These are phyloP conservation scores for Ogataea dorogensis DNA, from an alignment of 805 yeast species.

Conservation along the genomic window DNA sequence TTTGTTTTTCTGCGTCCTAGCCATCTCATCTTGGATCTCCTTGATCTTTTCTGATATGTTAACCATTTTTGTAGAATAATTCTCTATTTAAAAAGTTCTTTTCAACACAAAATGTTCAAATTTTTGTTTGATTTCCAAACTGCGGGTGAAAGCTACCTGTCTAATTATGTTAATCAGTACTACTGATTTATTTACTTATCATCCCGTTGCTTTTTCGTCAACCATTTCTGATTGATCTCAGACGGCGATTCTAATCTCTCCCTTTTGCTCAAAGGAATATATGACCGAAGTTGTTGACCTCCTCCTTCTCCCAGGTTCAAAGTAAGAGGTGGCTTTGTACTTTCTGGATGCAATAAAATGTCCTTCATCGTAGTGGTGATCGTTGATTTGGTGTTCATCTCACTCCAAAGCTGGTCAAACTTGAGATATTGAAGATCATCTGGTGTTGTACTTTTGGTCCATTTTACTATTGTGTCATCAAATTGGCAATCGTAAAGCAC, in stretches of 20 bases:
- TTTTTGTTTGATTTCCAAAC: no score
- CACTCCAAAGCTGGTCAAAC: constrained; percentile 52
- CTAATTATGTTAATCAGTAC: no score
- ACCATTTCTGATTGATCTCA: constrained; percentile 63
- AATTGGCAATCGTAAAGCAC: constrained; percentile 83
- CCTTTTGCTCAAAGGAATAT: constrained; percentile 58
- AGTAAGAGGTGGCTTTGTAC: constrained; percentile 1
- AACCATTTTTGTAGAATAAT: constrained; percentile 26
- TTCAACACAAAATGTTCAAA: no score
- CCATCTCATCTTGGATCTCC: constrained; percentile 88
- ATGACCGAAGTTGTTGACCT: constrained; percentile 57
- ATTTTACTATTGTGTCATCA: constrained; percentile 54
- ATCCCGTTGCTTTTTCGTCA: constrained; percentile 33
- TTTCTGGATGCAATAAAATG: constrained; percentile 16
- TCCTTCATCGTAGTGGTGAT: constrained; percentile 51
- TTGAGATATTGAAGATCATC: constrained; percentile 41
- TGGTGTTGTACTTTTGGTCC: constrained; percentile 45
- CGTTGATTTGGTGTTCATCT: constrained; percentile 54
- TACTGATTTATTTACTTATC: not conserved
- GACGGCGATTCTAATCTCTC: constrained; percentile 64
- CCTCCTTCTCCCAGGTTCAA: constrained; percentile 73
- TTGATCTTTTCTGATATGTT: constrained; percentile 65
- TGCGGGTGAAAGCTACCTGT: no score
- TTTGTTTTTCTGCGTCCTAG: constrained; percentile 94
- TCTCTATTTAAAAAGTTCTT: no score